phyloP scores from a whole-genome alignment of 1,284 basidiomycete species.

The Fomitopsis betulina region DNA sequence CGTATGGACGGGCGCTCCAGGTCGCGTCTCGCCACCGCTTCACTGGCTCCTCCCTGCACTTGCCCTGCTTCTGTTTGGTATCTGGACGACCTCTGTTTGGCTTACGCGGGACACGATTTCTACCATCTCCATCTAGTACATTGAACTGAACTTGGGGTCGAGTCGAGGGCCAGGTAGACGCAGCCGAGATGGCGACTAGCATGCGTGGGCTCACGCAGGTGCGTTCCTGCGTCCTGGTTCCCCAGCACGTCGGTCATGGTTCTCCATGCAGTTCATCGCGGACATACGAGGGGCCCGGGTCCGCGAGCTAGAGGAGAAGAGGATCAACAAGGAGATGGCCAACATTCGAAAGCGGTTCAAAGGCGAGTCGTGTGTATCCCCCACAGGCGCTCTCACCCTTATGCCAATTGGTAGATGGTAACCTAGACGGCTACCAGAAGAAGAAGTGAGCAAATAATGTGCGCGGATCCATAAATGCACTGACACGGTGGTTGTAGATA shows the following conservation, averaged over 20 bases:
- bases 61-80: background rate
- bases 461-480: constrained; percentile 9
- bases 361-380: constrained; percentile 41
- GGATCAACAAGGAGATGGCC: constrained; percentile 99
- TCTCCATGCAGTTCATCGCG: constrained; percentile 80
- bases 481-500: constrained; percentile 48
- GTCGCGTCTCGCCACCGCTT: background rate
- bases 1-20: background rate
- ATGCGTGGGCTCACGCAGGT: constrained; percentile 93
- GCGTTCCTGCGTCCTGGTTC: constrained; percentile 15
- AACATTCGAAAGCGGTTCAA: constrained; percentile 99
- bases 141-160: background rate
- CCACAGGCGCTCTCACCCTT: background rate
- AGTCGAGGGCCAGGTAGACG: background rate
- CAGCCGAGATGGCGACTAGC: constrained; percentile 63
- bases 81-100: background rate
- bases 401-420: constrained; percentile 67
- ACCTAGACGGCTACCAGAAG: constrained; percentile 97
- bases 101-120: background rate
- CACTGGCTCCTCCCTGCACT: background rate
- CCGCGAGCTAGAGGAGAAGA: constrained; percentile 89
- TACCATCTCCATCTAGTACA: background rate
- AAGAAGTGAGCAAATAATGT: constrained; percentile 73
- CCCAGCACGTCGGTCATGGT: background rate
- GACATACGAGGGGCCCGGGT: constrained; percentile 93